Base-by-base conservation (phyloP, 208 protist species). In the Trypanosoma melophagium region DNA sequence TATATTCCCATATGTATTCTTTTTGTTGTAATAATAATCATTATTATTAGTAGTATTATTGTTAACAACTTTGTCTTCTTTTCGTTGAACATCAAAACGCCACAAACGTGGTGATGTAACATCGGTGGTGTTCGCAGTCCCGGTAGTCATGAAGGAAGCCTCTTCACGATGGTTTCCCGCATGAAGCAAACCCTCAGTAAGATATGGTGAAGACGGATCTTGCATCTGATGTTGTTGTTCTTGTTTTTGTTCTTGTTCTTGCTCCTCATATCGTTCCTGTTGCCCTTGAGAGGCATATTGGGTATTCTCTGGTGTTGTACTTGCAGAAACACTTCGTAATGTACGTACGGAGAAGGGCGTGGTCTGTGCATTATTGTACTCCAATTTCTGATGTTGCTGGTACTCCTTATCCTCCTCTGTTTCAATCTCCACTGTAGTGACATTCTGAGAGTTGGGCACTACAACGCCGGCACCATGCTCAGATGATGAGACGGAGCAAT, bases 351-450 rank as follows among this genome's bases (percentile, higher is more conserved):
- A 59, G 7, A 24, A 2, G 10, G 35, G n/a, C 13, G 12, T 28
- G 24, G 28, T n/a, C n/a, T n/a, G n/a, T n/a, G n/a, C n/a, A n/a
- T n/a, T n/a, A n/a, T n/a, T n/a, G n/a, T n/a, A 22, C 16, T 47
- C 25, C 5, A 13, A 5, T 22, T 8, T 17, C 12, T 45, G 12
- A 40, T 54, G 17, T n/a, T 65, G 2, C 24, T 64, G 38, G 13
- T 65, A 14, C 12, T 54, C 35, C 35, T 66, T 74, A 59, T 74
- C 68, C 68, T 74, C 68, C 53, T 63, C 61, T 13, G 68, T 74
- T 50, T 40, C 35, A 57, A 74, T 67, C 35, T 66, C 68, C 9
- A 53, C 21, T 9, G 52, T 53, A 17, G 35, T 31, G 41, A 28
- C 24, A 7, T 72, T 31, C 5, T 44, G 31, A 31, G 16, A 25